phyloP scores from a whole-genome alignment of 306 rosid species.

The Lathyrus aphaca region DNA sequence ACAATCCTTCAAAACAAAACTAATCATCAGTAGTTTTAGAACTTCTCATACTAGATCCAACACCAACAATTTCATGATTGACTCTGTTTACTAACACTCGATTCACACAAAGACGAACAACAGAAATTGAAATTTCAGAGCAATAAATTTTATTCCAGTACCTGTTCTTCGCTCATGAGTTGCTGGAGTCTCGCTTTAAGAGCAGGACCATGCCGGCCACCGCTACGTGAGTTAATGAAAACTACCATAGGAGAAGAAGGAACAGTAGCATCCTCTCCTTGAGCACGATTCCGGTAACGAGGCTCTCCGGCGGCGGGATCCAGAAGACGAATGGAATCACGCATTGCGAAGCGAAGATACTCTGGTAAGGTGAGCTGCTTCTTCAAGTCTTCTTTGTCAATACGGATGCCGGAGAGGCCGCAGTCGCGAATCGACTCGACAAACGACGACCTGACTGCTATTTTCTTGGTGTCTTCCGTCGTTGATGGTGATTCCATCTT shows the following conservation, averaged over 20 bases:
- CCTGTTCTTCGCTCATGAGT: conserved; percentile 92
- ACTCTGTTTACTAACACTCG: neutral
- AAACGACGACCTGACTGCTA: conserved; percentile 58
- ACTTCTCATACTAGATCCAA: conserved; percentile 29
- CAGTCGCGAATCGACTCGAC: conserved; percentile 69
- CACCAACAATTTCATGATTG: neutral
- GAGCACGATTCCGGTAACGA: conserved; percentile 37
- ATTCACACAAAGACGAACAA: neutral
- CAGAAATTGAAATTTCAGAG: neutral
- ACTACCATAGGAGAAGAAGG: conserved; percentile 79
- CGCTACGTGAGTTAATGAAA: conserved; percentile 79
- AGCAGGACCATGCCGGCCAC: conserved; percentile 84
- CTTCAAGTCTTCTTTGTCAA: conserved; percentile 80
- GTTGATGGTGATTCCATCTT: conserved; percentile 51
- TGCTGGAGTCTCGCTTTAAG: conserved; percentile 83
- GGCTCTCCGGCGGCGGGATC: conserved; percentile 72
- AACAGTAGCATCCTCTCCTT: conserved; percentile 34
- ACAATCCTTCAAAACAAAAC: conserved; percentile 15
- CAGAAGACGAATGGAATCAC: conserved; percentile 72
- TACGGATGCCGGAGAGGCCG: conserved; percentile 66
- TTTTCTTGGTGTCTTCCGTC: conserved; percentile 49
- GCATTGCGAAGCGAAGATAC: conserved; percentile 83
- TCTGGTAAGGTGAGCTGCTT: conserved; percentile 74
- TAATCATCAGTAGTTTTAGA: neutral
- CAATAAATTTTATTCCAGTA: neutral